Base-by-base conservation (phyloP, 352 stramenopile species). In the Phytopythium boreale region DNA sequence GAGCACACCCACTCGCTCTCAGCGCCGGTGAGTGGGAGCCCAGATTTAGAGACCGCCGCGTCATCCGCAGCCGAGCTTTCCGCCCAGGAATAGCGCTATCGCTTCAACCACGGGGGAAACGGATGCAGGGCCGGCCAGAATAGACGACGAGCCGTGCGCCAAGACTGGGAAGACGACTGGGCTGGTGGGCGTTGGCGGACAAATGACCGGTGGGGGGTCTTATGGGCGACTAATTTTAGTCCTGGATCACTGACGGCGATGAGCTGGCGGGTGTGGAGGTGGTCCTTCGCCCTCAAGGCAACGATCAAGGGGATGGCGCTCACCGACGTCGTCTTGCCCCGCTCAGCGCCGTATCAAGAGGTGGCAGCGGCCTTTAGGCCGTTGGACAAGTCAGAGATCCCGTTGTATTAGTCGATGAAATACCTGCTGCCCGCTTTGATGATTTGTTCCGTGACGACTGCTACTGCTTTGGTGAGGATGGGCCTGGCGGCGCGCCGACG, bases 401-500 rank as follows among this genome's bases (percentile, higher is more conserved):
- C 8, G 43, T 4, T 50, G 20, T 50, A 50, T 26, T 50, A 4
- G 43, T 24, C 19, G 43, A 26, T 50, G 43, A 50, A 50, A 17
- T 50, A 15, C 43, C 43, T 26, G 17, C 7, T 17, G 43, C 29
- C 11, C 26, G 47, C 14, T 19, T 24, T 27, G 27, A 7, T 10
- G 11, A 26, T 0, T 37, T 0, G 37, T 20, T 31, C 26, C 17
- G 34, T 4, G 29, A 64, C 29, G 29, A 8, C 29, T 34, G 56
- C 36, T 61, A 67, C 34, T 58, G 6, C 15, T 20, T 24, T 20
- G 51, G 29, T 3, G 7, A 3, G 4, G 29, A 34, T 34, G 29
- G 4, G 4, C 3, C 55, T 43, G 69, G 4, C 29, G 53, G n/a
- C 0, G 22, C 43, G 22, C 4, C 63, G 24, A 95, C 74, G 2